Evolutionary conservation across 2,329 filamentous ascomycete genomes (phyloP).

Genomic region (Neoarthrinium moseri): DNA sequence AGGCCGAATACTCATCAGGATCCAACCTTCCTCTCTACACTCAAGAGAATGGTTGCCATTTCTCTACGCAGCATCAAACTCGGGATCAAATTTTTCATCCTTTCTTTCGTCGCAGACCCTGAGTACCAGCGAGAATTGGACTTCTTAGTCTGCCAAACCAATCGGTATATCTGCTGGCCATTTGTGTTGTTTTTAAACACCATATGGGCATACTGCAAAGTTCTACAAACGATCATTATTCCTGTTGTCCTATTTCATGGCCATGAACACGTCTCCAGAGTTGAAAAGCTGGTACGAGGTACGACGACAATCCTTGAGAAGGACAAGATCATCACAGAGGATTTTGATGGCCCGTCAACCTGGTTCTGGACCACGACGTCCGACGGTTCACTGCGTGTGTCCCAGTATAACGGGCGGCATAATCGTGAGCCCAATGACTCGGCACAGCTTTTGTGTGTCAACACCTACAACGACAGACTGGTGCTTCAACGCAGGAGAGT

Average conservation of each 20-base stretch:
- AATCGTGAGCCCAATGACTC: neutral
- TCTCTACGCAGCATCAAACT: neutral
- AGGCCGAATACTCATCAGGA: neutral
- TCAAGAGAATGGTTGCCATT: neutral
- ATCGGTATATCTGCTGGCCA: neutral
- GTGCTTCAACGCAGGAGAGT: neutral
- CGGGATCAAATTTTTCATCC: slow-evolving; percentile 3
- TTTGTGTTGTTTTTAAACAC: slow-evolving; percentile 1
- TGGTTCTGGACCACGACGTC: slow-evolving; percentile 1
- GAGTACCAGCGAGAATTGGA: slow-evolving; percentile 5
- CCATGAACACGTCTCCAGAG: neutral
- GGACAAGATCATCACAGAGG: neutral
- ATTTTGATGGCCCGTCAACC: neutral
- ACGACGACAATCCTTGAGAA: slow-evolving; percentile 5
- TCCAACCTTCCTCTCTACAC: neutral
- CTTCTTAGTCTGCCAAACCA: neutral
- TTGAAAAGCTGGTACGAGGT: slow-evolving; percentile 1
- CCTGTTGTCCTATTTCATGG: neutral
- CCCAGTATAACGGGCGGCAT: neutral
- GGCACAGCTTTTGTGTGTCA: neutral
- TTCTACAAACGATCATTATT: neutral
- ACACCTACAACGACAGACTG: slow-evolving; percentile 1
- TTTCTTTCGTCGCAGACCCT: neutral
- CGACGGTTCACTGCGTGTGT: neutral
- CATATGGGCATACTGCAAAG: slow-evolving; percentile 2